Evolutionary conservation across 352 stramenopile species (phyloP).

Genomic region (Phytophthora megakarya): DNA sequence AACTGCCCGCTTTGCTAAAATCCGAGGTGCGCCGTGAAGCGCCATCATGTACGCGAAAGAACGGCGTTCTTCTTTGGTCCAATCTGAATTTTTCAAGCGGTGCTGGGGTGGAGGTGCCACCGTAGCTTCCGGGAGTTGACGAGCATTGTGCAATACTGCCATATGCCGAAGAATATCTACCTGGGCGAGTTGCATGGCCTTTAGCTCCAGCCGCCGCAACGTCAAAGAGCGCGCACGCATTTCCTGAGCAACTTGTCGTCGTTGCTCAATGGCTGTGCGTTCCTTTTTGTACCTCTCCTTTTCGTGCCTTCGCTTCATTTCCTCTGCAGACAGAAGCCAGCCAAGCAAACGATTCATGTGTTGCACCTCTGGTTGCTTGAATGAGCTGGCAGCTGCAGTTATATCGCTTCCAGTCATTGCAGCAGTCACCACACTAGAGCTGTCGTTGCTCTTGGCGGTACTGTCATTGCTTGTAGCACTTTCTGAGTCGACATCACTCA

Average conservation of each 20-base stretch:
- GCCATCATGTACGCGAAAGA: constrained; percentile 83
- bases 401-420: constrained; percentile 8
- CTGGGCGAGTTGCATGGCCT: constrained; percentile 85
- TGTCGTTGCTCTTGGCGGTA: constrained; percentile 33
- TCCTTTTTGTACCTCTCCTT: constrained; percentile 81
- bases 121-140: constrained; percentile 58
- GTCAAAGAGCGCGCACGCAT: constrained; percentile 64
- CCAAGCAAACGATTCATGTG: constrained; percentile 89
- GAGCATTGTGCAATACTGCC: constrained; percentile 63
- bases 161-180: constrained; percentile 80
- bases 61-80: constrained; percentile 86
- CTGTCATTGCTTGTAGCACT: constrained; percentile 48
- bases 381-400: constrained; percentile 43
- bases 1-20: constrained; percentile 67
- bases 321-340: constrained; percentile 86
- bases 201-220: constrained; percentile 78
- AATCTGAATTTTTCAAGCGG: constrained; percentile 80
- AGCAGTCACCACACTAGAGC: constrained; percentile 12
- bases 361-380: constrained; percentile 89
- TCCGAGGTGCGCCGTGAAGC: constrained; percentile 74
- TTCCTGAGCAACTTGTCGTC: constrained; percentile 73
- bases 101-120: constrained; percentile 45
- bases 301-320: constrained; percentile 85
- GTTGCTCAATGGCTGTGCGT: constrained; percentile 66
- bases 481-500: constrained; percentile 58